Conservation (phyloP, 2,329 filamentous ascomycete species). For the Scleromitrula shiraiana region DNA sequence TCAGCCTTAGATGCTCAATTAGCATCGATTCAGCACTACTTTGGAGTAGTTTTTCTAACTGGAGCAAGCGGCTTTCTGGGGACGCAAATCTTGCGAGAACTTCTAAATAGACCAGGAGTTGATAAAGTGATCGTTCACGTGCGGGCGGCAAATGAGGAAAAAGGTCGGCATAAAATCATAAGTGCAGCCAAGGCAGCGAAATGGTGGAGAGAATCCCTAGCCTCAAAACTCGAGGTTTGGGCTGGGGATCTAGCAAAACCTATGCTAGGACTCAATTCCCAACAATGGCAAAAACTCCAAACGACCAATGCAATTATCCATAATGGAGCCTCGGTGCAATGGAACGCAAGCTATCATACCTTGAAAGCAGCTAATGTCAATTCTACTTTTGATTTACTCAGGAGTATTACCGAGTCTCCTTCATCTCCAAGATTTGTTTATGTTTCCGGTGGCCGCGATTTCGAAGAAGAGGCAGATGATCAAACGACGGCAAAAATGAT, state of each 20-base stretch:
- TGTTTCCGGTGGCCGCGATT: conserved; percentile 1
- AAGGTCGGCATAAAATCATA: neutral
- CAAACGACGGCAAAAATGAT: neutral
- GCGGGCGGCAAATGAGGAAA: neutral
- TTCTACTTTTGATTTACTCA: conserved; percentile 31
- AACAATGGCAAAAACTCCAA: conserved; percentile 55
- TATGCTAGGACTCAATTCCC: conserved; percentile 60
- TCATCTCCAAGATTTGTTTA: conserved; percentile 3
- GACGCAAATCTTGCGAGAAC: neutral
- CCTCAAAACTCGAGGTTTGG: conserved; percentile 8
- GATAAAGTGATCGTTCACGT: conserved; percentile 2
- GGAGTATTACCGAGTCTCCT: neutral
- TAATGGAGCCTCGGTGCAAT: conserved; percentile 74
- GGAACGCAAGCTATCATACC: conserved; percentile 55
- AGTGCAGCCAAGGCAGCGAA: neutral
- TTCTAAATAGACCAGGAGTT: neutral
- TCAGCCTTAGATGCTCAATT: neutral
- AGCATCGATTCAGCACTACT: neutral
- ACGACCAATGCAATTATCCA: conserved; percentile 66
- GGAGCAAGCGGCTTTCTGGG: conserved; percentile 1
- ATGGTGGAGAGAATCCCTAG: conserved; percentile 1
- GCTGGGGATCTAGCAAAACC: conserved; percentile 62
- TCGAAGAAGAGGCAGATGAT: neutral
- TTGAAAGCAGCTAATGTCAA: conserved; percentile 66
- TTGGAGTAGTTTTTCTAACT: neutral